Conservation (phyloP, 345 rosid species). For the Brassica juncea region DNA sequence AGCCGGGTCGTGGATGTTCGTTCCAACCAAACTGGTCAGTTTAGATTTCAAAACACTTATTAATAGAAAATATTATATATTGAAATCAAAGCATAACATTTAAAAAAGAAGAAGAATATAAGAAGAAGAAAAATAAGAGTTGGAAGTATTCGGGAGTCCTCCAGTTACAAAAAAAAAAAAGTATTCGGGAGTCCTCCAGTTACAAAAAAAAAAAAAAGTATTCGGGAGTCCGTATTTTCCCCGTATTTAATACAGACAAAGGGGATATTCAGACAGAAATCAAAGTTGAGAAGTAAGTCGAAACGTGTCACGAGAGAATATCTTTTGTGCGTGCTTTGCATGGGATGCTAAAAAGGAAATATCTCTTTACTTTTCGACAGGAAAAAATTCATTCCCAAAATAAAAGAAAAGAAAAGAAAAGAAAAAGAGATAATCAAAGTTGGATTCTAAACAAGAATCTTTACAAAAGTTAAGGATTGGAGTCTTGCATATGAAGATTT, state of each 20-base stretch:
- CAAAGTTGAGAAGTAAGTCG: conserved; percentile 39
- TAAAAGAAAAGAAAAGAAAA: conserved; percentile 33
- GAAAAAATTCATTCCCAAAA: conserved; percentile 22
- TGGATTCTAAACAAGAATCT: conserved; percentile 37
- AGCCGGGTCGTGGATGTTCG: not conserved
- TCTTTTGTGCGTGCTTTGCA: conserved; percentile 42
- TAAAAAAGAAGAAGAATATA: conserved; percentile 23
- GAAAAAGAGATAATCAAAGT: conserved; percentile 35
- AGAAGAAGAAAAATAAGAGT: conserved; percentile 3
- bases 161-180: not conserved
- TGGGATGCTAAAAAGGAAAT: conserved; percentile 43
- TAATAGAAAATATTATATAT: not conserved
- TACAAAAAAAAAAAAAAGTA: conserved; percentile 16
- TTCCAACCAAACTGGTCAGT: not conserved
- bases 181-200: no score
- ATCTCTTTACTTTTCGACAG: conserved; percentile 38
- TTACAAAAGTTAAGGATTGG: conserved; percentile 43
- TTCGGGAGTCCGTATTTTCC: conserved; percentile 4
- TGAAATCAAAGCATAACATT: conserved; percentile 12
- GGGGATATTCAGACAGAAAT: conserved; percentile 44
- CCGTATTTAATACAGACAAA: conserved; percentile 39
- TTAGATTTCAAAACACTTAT: not conserved
- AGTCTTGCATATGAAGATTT: conserved; percentile 44
- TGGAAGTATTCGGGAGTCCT: no score
- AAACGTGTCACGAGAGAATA: conserved; percentile 44